Conservation (phyloP, 768 basidiomycete species). For the Xerocomus brunneocitrinus region DNA sequence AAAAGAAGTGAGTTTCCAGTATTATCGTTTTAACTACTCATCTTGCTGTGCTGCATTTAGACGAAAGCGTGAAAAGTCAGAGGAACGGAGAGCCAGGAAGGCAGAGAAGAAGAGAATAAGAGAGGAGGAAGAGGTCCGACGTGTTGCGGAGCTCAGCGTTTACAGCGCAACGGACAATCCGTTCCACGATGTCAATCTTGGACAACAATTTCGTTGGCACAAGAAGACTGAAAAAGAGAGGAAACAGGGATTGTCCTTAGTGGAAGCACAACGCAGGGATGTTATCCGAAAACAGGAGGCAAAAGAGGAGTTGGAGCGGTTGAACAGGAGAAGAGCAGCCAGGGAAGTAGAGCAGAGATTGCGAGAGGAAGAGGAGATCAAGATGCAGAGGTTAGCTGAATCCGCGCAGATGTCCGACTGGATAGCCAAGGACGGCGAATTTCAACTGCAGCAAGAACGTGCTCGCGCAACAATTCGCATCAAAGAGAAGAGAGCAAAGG, state of each 20-base stretch:
- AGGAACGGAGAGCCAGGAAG: conserved; percentile 79
- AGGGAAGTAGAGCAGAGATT: conserved; percentile 85
- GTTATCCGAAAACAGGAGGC: conserved; percentile 81
- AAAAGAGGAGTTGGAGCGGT: conserved; percentile 88
- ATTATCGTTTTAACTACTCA: neutral
- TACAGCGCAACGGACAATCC: conserved; percentile 98
- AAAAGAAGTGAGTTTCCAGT: conserved; percentile 43
- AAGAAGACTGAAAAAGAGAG: conserved; percentile 97
- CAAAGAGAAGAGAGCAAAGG: conserved; percentile 94
- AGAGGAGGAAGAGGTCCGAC: conserved; percentile 87
- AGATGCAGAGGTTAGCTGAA: conserved; percentile 86
- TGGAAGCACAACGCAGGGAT: conserved; percentile 78
- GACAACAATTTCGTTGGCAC: conserved; percentile 97
- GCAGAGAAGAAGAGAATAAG: conserved; percentile 79
- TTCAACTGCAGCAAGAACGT: conserved; percentile 93
- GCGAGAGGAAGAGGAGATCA: conserved; percentile 88
- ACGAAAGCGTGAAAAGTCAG: conserved; percentile 82
- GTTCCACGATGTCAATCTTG: conserved; percentile 95
- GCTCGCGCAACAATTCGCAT: conserved; percentile 89
- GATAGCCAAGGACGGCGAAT: conserved; percentile 95
- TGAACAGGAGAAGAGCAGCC: conserved; percentile 88
- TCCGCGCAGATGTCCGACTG: conserved; percentile 98
- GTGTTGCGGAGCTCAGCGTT: conserved; percentile 90
- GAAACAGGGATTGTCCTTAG: conserved; percentile 75
- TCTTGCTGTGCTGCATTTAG: conserved; percentile 35